phyloP scores from a whole-genome alignment of 768 basidiomycete species.

The Russula griseocarnosa region DNA sequence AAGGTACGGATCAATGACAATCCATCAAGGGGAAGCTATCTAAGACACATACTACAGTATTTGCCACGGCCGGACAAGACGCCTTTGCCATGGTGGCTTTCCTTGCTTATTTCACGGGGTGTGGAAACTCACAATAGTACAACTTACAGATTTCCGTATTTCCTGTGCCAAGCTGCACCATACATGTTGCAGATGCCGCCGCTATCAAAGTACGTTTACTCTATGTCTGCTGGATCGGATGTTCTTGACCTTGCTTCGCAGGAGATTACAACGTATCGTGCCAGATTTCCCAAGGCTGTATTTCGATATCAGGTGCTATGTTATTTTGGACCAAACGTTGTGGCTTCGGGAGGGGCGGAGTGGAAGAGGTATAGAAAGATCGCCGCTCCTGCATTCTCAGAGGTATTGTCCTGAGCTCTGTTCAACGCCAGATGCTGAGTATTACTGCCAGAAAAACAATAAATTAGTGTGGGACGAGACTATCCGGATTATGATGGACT shows the following conservation, averaged over 20 bases:
- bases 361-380: no score
- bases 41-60: slow-evolving; percentile 8
- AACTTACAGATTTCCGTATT: slow-evolving; percentile 5
- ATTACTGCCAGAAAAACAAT: slow-evolving; percentile 35
- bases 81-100: background rate
- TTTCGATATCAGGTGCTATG: no score
- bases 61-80: slow-evolving; percentile 19
- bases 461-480: slow-evolving; percentile 42
- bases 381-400: no score
- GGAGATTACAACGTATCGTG: no score
- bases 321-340: no score
- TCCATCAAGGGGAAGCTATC: background rate
- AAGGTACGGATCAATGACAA: background rate
- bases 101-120: background rate
- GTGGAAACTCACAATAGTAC: background rate
- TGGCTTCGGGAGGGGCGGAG: no score
- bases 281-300: no score
- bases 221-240: no score
- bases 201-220: slow-evolving; percentile 18
- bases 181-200: slow-evolving; percentile 20
- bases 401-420: background rate
- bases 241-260: background rate
- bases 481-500: slow-evolving; percentile 33
- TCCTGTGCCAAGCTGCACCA: background rate
- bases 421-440: background rate